phyloP scores from a whole-genome alignment of 148 eudicot genomes.

The Chenopodium album region DNA sequence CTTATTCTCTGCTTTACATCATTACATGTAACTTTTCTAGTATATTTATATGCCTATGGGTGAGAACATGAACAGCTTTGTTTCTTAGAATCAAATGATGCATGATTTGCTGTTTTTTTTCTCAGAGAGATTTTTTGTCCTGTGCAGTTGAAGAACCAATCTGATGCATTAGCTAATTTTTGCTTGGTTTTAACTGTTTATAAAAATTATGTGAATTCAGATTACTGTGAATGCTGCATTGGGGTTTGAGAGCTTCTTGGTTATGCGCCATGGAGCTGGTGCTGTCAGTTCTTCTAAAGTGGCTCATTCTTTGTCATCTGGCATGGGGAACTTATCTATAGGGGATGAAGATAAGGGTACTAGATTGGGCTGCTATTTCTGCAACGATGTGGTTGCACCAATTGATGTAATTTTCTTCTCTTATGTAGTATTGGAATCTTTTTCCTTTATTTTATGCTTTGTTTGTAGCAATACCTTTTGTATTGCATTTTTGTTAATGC shows the following conservation, averaged over 20 bases:
- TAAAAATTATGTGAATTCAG: conserved; percentile 32
- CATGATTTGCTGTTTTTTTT: not conserved
- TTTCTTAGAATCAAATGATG: not conserved
- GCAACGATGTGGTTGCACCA: conserved; percentile 98
- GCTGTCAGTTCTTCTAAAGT: conserved; percentile 40
- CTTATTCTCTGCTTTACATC: not conserved
- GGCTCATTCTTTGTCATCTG: conserved; percentile 36
- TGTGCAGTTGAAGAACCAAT: not conserved
- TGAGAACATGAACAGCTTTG: not conserved
- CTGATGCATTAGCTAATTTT: not conserved
- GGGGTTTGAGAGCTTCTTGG: conserved; percentile 94
- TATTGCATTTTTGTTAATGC: conserved; percentile 1
- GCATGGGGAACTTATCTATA: conserved; percentile 44
- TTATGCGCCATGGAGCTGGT: conserved; percentile 96
- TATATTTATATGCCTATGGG: not conserved
- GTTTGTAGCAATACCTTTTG: not conserved
- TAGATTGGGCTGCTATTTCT: conserved; percentile 93
- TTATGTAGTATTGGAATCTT: not conserved
- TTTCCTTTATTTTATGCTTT: not conserved
- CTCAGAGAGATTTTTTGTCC: not conserved
- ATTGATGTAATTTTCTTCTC: conserved; percentile 57
- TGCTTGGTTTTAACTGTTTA: not conserved
- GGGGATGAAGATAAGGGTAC: conserved; percentile 32
- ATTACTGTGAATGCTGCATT: conserved; percentile 79
- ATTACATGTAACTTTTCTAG: not conserved